Conservation (phyloP, 371 early-diverging fungal species). For the Gilbertella persicaria region DNA sequence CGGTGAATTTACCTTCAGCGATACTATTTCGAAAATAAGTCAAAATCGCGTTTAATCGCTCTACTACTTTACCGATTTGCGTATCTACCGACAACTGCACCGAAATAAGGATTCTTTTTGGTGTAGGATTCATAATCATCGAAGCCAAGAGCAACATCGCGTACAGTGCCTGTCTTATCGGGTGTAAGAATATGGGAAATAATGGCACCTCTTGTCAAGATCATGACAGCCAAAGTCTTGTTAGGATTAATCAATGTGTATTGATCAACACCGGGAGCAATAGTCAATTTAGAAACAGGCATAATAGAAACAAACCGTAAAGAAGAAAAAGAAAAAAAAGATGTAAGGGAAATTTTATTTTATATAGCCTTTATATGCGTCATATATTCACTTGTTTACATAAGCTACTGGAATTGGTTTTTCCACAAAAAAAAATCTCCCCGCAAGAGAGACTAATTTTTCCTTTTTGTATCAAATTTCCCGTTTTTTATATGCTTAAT, state of each 20-base stretch:
- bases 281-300: conserved; percentile 21
- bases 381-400: not conserved
- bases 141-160: conserved; percentile 50
- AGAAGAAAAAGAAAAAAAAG: conserved; percentile 5
- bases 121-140: conserved; percentile 47
- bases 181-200: conserved; percentile 49
- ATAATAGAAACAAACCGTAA: conserved; percentile 1
- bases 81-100: conserved; percentile 50
- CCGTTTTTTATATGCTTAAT: not conserved
- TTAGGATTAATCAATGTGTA: conserved; percentile 49
- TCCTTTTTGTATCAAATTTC: not conserved
- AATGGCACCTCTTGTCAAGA: conserved; percentile 48
- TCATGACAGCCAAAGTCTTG: conserved; percentile 49
- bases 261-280: conserved; percentile 44
- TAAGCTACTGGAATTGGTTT: not conserved
- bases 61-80: conserved; percentile 43
- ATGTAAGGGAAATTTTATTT: not conserved
- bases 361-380: not conserved
- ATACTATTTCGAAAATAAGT: conserved; percentile 23
- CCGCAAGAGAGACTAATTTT: not conserved
- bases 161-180: conserved; percentile 42
- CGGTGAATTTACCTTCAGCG: conserved; percentile 43
- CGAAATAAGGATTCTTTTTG: conserved; percentile 44
- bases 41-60: not conserved
- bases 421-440: not conserved